Conservation (phyloP, 2,329 filamentous ascomycete genomes). For the Bipolaris bicolor region DNA sequence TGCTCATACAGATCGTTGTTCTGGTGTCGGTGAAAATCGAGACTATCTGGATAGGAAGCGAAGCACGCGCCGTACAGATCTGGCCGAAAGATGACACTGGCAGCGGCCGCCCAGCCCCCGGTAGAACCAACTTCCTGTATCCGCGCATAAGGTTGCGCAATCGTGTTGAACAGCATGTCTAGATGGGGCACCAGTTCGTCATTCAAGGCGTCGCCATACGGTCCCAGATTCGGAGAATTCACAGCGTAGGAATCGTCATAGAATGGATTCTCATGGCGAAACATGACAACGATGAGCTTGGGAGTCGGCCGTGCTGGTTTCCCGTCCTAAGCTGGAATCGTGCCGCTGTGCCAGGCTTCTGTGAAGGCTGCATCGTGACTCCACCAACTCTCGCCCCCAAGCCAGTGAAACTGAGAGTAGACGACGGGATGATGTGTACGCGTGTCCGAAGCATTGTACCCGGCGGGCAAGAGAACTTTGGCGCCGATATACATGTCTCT, state of each 20-base stretch:
- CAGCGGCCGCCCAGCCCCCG: not conserved
- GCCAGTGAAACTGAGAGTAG: not conserved
- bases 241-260: not conserved
- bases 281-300: not conserved
- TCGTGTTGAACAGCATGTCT: not conserved
- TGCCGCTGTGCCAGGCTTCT: not conserved
- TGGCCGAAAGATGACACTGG: not conserved
- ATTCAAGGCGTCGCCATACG: not conserved
- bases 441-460: no score
- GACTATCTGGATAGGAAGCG: not conserved
- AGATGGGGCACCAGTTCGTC: no score
- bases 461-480: no score
- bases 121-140: not conserved
- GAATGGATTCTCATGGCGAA: not conserved
- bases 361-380: not conserved
- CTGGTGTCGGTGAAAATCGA: no score
- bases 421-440: not conserved
- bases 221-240: not conserved
- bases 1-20: no score
- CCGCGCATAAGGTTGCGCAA: not conserved
- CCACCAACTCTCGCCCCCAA: not conserved
- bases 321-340: not conserved
- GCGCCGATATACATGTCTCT: no score
- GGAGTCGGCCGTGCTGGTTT: not conserved
- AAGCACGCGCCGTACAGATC: not conserved